Evolutionary conservation across 2,329 filamentous ascomycete species (phyloP).

Genomic region (Tolypocladium inflatum): DNA sequence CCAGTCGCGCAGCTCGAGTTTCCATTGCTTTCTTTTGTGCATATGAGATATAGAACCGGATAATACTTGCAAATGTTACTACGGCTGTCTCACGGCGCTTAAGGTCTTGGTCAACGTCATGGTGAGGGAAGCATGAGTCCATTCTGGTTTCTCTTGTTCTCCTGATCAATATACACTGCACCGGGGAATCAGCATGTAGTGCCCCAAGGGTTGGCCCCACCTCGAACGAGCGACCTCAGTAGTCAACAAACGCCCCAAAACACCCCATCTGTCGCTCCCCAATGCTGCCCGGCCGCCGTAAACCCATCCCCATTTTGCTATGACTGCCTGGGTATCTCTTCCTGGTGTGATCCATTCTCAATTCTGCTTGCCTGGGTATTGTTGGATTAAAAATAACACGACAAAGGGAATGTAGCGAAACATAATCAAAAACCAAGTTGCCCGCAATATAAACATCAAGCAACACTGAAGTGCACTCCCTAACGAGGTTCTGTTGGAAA

Average conservation of each 20-base stretch:
- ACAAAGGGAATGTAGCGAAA: constrained; percentile 1
- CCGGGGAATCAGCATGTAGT: not conserved
- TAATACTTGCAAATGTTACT: not conserved
- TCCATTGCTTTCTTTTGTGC: too few relatives aligned
- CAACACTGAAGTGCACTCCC: not conserved
- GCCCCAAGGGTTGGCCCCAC: not conserved
- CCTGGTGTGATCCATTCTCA: not conserved
- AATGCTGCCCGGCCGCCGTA: constrained; percentile 1
- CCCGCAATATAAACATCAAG: not conserved
- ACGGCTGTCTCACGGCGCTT: too few relatives aligned
- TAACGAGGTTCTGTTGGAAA: not conserved
- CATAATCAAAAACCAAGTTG: not conserved
- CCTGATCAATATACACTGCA: not conserved
- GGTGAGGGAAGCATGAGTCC: not conserved
- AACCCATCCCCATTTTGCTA: not conserved
- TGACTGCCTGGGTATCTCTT: constrained; percentile 7
- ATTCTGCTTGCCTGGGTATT: constrained; percentile 3
- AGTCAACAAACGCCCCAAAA: constrained; percentile 3
- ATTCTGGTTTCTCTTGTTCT: not conserved
- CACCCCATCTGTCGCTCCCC: constrained; percentile 3
- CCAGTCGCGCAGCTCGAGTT: not conserved
- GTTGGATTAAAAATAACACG: not conserved
- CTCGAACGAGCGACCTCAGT: not conserved
- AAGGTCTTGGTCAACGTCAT: not conserved
- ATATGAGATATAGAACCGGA: not conserved